Evolutionary conservation across 805 yeast species (phyloP), one percentile per base, ranked within the genome.

Genomic region (Teunomyces kruisii): DNA sequence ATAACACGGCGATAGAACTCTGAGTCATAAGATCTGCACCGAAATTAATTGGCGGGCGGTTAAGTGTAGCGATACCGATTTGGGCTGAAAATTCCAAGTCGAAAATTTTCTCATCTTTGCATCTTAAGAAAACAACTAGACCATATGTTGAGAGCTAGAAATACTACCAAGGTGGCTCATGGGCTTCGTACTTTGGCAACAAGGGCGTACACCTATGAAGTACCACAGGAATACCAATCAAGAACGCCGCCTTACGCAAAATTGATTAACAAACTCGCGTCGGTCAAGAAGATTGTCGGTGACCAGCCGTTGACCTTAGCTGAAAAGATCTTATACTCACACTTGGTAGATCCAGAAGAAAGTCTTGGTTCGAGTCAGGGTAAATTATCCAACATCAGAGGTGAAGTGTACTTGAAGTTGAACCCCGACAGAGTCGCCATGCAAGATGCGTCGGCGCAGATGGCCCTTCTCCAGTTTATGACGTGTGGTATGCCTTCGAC

Each of bases 361-460:
- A 73, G 83, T n/a, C 78, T 88, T 52, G 79, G 61, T 6, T 63
- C 55, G 55, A 69, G 75, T 51, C 72, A 75, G 13, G 76, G 80
- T 9, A 67, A 72, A 44, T 62, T 80, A 13, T 58, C 72, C 42
- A 77, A 79, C 54, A 70, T 85, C 51, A 82, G 99, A 71, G 99
- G 99, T 55, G 75, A 83, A 40, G 82, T 91, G 43, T 94, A 94
- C 71, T 79, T 94, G 66, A 94, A 94, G 75, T 79, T 94, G 58
- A 82, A 87, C 65, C 99, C 99, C 17, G 99, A 94, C 65, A 83
- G 99, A 66, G 98, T 94, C 39, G 99, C 99, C 22, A 92, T 95
- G 96, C 99, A 94, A 76, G 99, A 94, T 76, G 99, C 99, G n/a
- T 88, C 97, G 27, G 99, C 99, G 14, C 99, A 94, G 72, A 94